A percentile compares a stretch with the other conserved stretches of the same genome.
phyloP scores from a whole-genome alignment of 495 filamentous ascomycete genomes.

The Neurospora terricola region DNA sequence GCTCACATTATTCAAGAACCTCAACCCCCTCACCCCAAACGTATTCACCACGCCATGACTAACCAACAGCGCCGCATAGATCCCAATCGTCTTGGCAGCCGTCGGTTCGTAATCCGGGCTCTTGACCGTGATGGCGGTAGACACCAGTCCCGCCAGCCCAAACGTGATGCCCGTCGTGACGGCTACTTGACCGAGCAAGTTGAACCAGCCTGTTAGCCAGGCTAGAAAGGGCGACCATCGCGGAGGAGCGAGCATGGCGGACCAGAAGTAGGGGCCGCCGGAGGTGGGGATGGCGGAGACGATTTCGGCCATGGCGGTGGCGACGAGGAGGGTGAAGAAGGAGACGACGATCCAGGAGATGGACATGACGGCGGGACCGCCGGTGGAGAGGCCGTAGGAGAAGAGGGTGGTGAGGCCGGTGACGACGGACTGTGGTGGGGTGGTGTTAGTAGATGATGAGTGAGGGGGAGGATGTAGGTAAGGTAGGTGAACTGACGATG shows the following conservation, averaged over 20 bases:
- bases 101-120: constrained; percentile 38
- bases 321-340: constrained; percentile 27
- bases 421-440: constrained; percentile 44
- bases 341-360: constrained; percentile 27
- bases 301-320: constrained; percentile 58
- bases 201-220: constrained; percentile 60
- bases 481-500: constrained; percentile 35
- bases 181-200: constrained; percentile 49
- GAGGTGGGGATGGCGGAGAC: constrained; percentile 54
- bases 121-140: constrained; percentile 48
- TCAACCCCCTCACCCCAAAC: constrained; percentile 47
- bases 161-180: constrained; percentile 61
- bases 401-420: constrained; percentile 52
- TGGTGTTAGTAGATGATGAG: background rate
- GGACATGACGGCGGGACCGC: constrained; percentile 47
- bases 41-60: constrained; percentile 49
- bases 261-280: constrained; percentile 60
- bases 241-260: constrained; percentile 48
- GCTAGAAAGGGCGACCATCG: constrained; percentile 47
- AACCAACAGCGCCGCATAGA: constrained; percentile 49
- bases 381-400: constrained; percentile 45
- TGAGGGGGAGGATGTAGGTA: background rate
- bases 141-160: constrained; percentile 50
- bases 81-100: constrained; percentile 46
- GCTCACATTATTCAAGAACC: constrained; percentile 51